phyloP scores from a whole-genome alignment of 108 stramenopile species.

The Thalassiosira profunda region DNA sequence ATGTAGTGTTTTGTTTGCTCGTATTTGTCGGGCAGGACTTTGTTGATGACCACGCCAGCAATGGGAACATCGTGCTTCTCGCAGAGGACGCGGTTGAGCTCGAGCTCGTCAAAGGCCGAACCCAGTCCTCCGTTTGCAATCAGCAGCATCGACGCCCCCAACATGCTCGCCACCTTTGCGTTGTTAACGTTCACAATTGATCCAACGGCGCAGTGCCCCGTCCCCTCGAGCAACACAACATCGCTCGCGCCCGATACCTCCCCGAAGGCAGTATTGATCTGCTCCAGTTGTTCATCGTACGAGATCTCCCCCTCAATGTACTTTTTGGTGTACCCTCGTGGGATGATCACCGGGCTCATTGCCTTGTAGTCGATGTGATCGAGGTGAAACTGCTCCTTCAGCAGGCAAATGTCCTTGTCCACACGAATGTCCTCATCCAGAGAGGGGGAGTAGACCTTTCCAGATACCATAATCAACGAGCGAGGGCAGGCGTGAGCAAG shows the following conservation, averaged over 20 bases:
- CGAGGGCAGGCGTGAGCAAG: neutral
- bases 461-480: neutral
- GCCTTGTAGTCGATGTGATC: conserved; percentile 88
- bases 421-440: conserved; percentile 77
- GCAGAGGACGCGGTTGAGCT: conserved; percentile 92
- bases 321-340: conserved; percentile 91
- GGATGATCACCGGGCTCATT: conserved; percentile 97
- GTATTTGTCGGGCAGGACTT: conserved; percentile 93
- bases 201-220: conserved; percentile 98
- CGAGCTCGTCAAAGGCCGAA: conserved; percentile 95
- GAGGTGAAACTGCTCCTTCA: conserved; percentile 91
- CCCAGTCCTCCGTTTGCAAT: conserved; percentile 96
- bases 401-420: conserved; percentile 93
- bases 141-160: conserved; percentile 91
- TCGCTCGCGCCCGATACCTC: conserved; percentile 58
- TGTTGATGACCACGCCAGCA: conserved; percentile 95
- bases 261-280: conserved; percentile 65
- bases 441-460: conserved; percentile 44
- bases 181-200: conserved; percentile 94
- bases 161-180: conserved; percentile 89
- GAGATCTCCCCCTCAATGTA: conserved; percentile 91
- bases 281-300: conserved; percentile 62
- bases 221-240: conserved; percentile 93
- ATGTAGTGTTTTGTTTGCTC: conserved; percentile 91
- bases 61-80: conserved; percentile 86